These are phyloP conservation scores for Carex arenaria DNA, from an alignment of 202 grass and related monocot species.

Conservation along the genomic window DNA sequence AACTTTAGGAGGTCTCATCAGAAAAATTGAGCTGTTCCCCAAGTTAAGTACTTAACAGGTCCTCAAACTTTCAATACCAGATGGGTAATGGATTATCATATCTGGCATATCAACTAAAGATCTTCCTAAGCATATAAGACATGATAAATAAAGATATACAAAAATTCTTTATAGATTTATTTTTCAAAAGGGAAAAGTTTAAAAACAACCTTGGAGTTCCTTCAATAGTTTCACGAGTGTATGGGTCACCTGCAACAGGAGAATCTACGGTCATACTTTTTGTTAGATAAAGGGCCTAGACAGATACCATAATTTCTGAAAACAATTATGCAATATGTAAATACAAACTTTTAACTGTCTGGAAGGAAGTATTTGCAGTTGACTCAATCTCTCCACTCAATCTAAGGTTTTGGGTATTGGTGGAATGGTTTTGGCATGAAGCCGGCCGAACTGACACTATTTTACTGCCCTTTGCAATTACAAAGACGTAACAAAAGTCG, in stretches of 20 bases:
- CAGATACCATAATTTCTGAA: conserved; percentile 18
- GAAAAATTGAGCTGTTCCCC: not conserved
- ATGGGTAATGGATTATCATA: not conserved
- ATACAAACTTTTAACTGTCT: conserved; percentile 43
- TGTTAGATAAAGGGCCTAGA: conserved; percentile 16
- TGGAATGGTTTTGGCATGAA: conserved; percentile 33
- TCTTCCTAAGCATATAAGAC: not conserved
- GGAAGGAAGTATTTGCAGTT: conserved; percentile 20
- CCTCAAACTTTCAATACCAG: not conserved
- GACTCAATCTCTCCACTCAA: not conserved
- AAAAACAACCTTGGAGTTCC: conserved; percentile 12
- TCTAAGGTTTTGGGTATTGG: conserved; percentile 8
- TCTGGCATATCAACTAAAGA: not conserved
- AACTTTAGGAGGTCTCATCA: not conserved
- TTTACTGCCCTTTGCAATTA: conserved; percentile 85
- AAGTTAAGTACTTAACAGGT: not conserved
- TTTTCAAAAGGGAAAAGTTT: not conserved
- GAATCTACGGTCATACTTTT: conserved; percentile 32
- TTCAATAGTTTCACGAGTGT: not conserved
- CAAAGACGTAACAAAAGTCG: conserved; percentile 66
- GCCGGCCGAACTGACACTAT: conserved; percentile 64
- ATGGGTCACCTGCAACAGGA: conserved; percentile 4
- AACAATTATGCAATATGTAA: conserved; percentile 5
- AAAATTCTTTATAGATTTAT: not conserved
- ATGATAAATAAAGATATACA: not conserved